Conservation (phyloP, 2,329 filamentous ascomycete genomes). For the Claviceps arundinis region DNA sequence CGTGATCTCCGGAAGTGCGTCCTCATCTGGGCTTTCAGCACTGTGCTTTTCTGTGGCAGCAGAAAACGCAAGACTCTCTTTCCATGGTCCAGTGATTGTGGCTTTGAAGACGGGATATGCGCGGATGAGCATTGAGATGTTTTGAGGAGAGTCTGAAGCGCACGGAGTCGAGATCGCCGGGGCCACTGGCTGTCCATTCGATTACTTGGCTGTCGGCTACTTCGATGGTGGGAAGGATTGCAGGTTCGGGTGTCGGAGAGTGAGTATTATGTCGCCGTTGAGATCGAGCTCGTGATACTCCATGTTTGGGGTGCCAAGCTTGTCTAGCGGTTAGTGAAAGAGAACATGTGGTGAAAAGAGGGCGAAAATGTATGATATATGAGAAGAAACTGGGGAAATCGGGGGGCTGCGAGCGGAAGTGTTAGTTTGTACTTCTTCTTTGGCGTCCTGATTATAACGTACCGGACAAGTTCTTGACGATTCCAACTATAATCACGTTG, state of each 20-base stretch:
- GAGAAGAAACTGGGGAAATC: too few species aligned
- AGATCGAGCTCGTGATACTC: not conserved
- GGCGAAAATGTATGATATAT: too few species aligned
- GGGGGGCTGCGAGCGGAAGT: too few species aligned
- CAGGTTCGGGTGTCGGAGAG: not conserved
- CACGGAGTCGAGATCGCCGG: not conserved
- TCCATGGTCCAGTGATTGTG: slow-evolving; percentile 4
- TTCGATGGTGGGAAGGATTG: not conserved
- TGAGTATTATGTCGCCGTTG: not conserved
- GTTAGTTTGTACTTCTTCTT: too few species aligned
- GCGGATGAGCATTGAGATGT: slow-evolving; percentile 22
- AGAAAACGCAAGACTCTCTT: slow-evolving; percentile 9
- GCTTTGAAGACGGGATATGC: slow-evolving; percentile 15
- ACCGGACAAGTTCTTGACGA: too few species aligned
- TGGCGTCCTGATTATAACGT: too few species aligned
- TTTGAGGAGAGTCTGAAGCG: slow-evolving; percentile 17
- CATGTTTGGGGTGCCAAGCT: not conserved
- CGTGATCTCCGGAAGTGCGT: not conserved
- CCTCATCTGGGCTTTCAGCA: too few species aligned
- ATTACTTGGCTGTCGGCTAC: too few species aligned
- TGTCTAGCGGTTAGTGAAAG: too few species aligned
- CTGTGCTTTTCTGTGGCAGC: too few species aligned
- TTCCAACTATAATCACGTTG: too few species aligned
- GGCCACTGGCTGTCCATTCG: not conserved
- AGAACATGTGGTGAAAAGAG: too few species aligned